phyloP scores from a whole-genome alignment of 1,139 yeast species.

The Pichia sp. region DNA sequence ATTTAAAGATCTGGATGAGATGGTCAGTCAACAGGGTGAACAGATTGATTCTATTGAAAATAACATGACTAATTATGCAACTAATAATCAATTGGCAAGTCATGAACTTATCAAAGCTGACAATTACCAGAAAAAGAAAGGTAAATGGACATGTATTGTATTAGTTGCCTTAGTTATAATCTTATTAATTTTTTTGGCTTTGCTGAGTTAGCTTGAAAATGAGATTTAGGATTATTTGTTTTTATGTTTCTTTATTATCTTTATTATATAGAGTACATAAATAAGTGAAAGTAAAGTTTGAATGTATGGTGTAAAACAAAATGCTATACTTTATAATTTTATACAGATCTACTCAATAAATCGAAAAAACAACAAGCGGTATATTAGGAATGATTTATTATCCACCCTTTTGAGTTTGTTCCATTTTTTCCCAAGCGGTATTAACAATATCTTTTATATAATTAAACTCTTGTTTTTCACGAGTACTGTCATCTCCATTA shows the following conservation, averaged over 20 bases:
- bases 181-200: constrained; percentile 38
- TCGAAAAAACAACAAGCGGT: no score
- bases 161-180: constrained; percentile 44
- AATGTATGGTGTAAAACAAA: no score
- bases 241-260: not conserved
- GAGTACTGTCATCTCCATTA: constrained; percentile 20
- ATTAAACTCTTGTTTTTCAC: constrained; percentile 32
- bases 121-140: constrained; percentile 60
- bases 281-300: no score
- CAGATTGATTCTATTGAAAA: constrained; percentile 81
- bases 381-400: constrained; percentile 27
- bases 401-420: constrained; percentile 55
- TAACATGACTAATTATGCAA: constrained; percentile 60
- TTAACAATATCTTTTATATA: constrained; percentile 46
- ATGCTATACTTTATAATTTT: no score
- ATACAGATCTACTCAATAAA: no score
- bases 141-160: constrained; percentile 69
- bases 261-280: no score
- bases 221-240: no score
- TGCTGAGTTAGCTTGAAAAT: constrained; percentile 27
- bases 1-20: constrained; percentile 69
- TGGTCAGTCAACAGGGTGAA: constrained; percentile 79
- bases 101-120: constrained; percentile 68
- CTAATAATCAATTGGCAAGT: constrained; percentile 64
- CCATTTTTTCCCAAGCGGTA: constrained; percentile 51